A percentile compares a stretch with the other conserved stretches of the same genome.
Evolutionary conservation across 768 basidiomycete species (phyloP).

Genomic region (Mycena rosella): DNA sequence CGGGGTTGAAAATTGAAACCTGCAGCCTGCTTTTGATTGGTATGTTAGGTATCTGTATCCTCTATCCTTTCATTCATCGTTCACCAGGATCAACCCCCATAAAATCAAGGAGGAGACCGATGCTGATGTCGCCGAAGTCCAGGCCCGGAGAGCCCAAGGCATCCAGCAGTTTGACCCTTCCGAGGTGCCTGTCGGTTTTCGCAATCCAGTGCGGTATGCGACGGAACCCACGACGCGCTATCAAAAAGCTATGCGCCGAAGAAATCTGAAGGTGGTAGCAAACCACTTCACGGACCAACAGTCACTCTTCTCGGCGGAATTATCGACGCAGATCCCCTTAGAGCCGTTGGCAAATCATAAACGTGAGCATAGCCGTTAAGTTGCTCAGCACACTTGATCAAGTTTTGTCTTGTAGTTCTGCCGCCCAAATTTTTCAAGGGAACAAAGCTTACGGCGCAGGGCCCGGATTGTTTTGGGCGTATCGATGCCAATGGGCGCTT

Average conservation of each 20-base stretch:
- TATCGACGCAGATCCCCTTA: conserved; percentile 71
- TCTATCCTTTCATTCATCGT: not conserved
- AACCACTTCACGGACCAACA: conserved; percentile 71
- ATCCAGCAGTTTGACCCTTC: conserved; percentile 58
- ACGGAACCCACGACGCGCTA: conserved; percentile 60
- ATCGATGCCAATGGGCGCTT: conserved; percentile 67
- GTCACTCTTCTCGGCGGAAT: conserved; percentile 59
- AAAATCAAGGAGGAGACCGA: conserved; percentile 48
- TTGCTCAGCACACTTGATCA: not conserved
- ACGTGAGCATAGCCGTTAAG: conserved; percentile 48
- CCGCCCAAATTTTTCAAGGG: not conserved
- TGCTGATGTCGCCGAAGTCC: conserved; percentile 49
- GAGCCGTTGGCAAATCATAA: conserved; percentile 62
- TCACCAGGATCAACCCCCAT: conserved; percentile 71
- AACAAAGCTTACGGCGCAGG: not conserved
- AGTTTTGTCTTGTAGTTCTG: not conserved
- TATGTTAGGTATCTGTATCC: conserved; percentile 37
- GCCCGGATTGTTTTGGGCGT: conserved; percentile 60
- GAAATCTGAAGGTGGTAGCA: conserved; percentile 50
- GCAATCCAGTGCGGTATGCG: conserved; percentile 56
- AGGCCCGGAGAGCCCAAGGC: conserved; percentile 51
- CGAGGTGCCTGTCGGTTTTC: conserved; percentile 57
- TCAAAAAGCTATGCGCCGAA: conserved; percentile 51
- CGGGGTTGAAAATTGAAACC: not conserved
- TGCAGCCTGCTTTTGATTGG: conserved; percentile 81